phyloP scores from a whole-genome alignment of 345 rosid genomes.

The Citrus hindsii region DNA sequence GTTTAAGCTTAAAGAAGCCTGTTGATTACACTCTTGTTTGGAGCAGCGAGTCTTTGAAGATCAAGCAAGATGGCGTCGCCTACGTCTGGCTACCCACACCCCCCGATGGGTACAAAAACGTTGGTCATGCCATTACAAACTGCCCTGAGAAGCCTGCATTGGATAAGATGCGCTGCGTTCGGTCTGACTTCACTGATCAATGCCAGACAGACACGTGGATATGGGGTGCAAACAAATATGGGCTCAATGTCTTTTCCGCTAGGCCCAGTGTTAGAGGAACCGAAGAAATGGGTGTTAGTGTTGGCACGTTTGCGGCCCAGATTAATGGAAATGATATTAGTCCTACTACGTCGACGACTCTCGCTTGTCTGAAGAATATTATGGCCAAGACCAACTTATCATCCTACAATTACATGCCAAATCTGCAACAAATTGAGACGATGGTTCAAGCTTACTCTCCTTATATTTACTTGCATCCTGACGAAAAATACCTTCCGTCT shows the following conservation, averaged over 20 bases:
- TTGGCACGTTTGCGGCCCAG: conserved; percentile 61
- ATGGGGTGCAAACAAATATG: conserved; percentile 47
- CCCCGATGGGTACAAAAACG: conserved; percentile 61
- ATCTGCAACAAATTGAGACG: conserved; percentile 39
- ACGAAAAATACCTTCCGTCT: conserved; percentile 70
- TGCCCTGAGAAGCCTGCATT: conserved; percentile 60
- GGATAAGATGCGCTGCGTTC: conserved; percentile 62
- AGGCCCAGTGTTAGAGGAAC: conserved; percentile 51
- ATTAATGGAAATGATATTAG: not conserved
- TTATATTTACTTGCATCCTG: conserved; percentile 61
- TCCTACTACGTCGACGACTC: conserved; percentile 4
- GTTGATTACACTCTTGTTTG: conserved; percentile 72
- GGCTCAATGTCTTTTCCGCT: conserved; percentile 35
- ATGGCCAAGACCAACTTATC: conserved; percentile 27
- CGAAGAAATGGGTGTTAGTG: conserved; percentile 49
- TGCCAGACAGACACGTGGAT: conserved; percentile 44
- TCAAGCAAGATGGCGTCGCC: conserved; percentile 59
- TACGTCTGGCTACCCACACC: conserved; percentile 78
- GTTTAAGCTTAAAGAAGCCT: conserved; percentile 37
- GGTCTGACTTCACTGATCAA: conserved; percentile 63
- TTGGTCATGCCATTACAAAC: conserved; percentile 62
- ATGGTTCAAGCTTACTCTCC: conserved; percentile 61
- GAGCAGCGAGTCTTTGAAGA: conserved; percentile 57
- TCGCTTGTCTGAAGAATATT: conserved; percentile 63
- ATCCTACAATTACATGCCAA: conserved; percentile 44